Conservation (phyloP, 2,329 filamentous ascomycete genomes). For the Akanthomyces dipterigenus region DNA sequence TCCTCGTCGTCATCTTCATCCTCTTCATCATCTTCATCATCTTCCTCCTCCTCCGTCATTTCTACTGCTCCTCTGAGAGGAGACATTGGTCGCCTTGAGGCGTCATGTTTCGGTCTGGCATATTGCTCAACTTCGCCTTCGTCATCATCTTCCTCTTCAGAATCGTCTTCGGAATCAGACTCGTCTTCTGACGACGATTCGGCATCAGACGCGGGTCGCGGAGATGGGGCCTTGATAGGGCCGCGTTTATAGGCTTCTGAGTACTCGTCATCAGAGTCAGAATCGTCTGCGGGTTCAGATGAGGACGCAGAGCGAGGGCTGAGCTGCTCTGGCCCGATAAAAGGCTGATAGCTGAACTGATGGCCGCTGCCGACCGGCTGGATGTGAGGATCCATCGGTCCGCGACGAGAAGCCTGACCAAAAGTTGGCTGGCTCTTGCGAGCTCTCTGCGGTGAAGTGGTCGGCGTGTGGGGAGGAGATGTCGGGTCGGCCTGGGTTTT, state of each 20-base stretch:
- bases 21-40: not conserved
- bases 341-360: conserved; percentile 35
- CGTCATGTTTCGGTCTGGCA: not conserved
- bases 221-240: not conserved
- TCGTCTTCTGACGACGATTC: conserved; percentile 6
- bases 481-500: conserved; percentile 29
- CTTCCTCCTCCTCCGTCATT: not conserved
- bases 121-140: not conserved
- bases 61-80: not conserved
- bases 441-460: conserved; percentile 28
- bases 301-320: conserved; percentile 27
- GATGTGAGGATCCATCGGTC: conserved; percentile 33
- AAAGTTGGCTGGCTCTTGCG: conserved; percentile 29
- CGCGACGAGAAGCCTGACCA: conserved; percentile 22
- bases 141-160: not conserved
- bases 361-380: conserved; percentile 35
- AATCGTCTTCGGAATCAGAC: not conserved
- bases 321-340: conserved; percentile 27
- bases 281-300: conserved; percentile 18
- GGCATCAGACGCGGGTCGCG: not conserved
- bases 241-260: not conserved
- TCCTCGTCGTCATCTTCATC: not conserved
- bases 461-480: conserved; percentile 43
- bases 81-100: not conserved
- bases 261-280: conserved; percentile 16